phyloP scores from a whole-genome alignment of 2,329 filamentous ascomycete species.

The Huntiella decipiens region DNA sequence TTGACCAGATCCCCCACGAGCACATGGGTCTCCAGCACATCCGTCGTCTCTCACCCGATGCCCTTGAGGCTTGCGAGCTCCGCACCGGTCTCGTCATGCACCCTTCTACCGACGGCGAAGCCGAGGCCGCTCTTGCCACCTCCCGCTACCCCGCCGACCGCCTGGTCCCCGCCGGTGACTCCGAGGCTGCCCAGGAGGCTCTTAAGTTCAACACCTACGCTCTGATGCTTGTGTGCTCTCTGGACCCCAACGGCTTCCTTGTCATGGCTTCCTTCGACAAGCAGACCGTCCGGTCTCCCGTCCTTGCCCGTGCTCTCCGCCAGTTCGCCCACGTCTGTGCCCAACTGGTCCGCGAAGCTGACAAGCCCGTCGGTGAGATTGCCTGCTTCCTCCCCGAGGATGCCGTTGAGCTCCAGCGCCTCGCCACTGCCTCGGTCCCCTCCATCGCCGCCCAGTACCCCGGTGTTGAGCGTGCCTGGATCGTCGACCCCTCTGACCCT shows the following conservation, averaged over 20 bases:
- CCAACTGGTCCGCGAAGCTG: conserved; percentile 25
- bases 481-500: conserved; percentile 21
- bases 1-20: conserved; percentile 42
- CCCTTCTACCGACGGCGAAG: conserved; percentile 18
- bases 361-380: conserved; percentile 19
- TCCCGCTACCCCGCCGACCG: conserved; percentile 25
- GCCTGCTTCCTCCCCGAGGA: conserved; percentile 20
- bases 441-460: conserved; percentile 15
- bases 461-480: conserved; percentile 19
- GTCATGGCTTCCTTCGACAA: conserved; percentile 48
- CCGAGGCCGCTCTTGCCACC: conserved; percentile 13
- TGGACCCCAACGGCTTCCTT: conserved; percentile 34
- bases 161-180: conserved; percentile 35
- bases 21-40: conserved; percentile 44
- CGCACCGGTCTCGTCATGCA: conserved; percentile 37
- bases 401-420: conserved; percentile 16
- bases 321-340: conserved; percentile 33
- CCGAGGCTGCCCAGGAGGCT: conserved; percentile 38
- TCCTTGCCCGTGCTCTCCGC: conserved; percentile 33
- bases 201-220: conserved; percentile 41
- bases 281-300: conserved; percentile 30
- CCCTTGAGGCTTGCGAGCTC: conserved; percentile 35
- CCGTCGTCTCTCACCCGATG: conserved; percentile 34
- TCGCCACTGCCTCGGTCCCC: conserved; percentile 15
- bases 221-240: conserved; percentile 45